Evolutionary conservation across 2,329 filamentous ascomycete genomes (phyloP).

Genomic region (Gaeumannomyces sp.): DNA sequence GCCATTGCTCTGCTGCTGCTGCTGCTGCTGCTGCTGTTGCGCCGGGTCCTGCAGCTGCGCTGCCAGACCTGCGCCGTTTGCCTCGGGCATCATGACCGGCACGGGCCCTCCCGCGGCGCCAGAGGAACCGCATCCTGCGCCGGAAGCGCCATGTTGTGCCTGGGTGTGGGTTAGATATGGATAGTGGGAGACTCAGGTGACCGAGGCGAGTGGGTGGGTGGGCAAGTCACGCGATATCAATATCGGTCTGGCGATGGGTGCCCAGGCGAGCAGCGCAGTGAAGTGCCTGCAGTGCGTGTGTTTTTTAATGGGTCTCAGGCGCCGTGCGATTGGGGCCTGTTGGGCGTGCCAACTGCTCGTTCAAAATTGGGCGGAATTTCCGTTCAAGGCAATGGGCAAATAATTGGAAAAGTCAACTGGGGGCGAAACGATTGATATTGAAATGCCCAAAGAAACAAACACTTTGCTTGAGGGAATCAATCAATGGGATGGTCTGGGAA

Average conservation of each 20-base stretch:
- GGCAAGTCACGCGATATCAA: background rate
- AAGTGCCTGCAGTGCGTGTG: background rate
- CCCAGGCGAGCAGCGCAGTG: background rate
- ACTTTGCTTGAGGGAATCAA: too few relatives aligned
- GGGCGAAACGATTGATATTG: background rate
- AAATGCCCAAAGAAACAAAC: too few relatives aligned
- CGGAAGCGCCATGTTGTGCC: background rate
- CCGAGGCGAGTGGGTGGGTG: too few relatives aligned
- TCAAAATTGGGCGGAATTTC: background rate
- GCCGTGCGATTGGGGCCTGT: background rate
- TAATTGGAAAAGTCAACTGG: background rate
- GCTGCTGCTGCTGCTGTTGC: background rate
- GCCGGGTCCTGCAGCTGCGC: constrained; percentile 7
- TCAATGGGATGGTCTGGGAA: too few relatives aligned
- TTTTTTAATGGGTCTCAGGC: background rate
- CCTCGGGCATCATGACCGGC: background rate
- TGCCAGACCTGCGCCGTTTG: constrained; percentile 1
- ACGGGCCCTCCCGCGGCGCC: background rate
- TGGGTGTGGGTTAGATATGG: background rate
- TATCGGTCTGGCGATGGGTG: background rate
- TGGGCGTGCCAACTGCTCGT: background rate
- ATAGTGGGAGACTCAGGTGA: background rate
- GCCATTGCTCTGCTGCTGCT: constrained; percentile 16
- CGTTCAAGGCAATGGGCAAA: background rate
- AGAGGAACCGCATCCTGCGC: background rate